Conservation (phyloP, 129 eudicot species). For the Tagetes patula region DNA sequence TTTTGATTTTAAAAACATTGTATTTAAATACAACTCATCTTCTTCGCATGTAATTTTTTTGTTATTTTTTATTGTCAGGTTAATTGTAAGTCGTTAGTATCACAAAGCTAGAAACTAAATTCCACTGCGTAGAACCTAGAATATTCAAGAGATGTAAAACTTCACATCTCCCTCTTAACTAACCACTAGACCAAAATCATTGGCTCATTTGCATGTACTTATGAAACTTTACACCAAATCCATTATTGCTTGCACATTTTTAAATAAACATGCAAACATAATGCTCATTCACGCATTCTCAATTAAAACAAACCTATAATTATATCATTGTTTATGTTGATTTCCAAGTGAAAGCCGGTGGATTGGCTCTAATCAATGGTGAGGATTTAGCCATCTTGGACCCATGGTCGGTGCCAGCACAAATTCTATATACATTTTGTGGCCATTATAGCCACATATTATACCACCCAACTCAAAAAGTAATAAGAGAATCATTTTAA, state of each 20-base stretch:
- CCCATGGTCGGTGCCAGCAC: conserved; percentile 47
- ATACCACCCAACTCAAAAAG: not conserved
- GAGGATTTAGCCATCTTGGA: conserved; percentile 21
- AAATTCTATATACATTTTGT: conserved; percentile 21
- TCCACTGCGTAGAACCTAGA: no score
- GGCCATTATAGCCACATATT: not conserved
- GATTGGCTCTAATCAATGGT: conserved; percentile 36
- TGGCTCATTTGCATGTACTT: no score
- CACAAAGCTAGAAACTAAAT: no score
- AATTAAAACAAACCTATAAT: not conserved
- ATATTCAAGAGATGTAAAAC: no score
- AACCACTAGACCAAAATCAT: no score
- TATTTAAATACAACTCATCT: not conserved
- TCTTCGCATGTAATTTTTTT: not conserved
- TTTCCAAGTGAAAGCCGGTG: conserved; percentile 43
- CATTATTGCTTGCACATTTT: conserved; percentile 10
- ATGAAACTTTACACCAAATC: not conserved
- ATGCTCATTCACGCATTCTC: not conserved
- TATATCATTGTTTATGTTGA: not conserved
- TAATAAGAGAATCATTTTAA: not conserved
- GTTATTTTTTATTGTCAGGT: no score
- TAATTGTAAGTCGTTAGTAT: no score
- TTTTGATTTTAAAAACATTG: not conserved
- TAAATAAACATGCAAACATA: conserved; percentile 8
- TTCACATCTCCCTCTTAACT: no score